Evolutionary conservation across 805 yeast species (phyloP).

Genomic region (Hanseniaspora lindneri): DNA sequence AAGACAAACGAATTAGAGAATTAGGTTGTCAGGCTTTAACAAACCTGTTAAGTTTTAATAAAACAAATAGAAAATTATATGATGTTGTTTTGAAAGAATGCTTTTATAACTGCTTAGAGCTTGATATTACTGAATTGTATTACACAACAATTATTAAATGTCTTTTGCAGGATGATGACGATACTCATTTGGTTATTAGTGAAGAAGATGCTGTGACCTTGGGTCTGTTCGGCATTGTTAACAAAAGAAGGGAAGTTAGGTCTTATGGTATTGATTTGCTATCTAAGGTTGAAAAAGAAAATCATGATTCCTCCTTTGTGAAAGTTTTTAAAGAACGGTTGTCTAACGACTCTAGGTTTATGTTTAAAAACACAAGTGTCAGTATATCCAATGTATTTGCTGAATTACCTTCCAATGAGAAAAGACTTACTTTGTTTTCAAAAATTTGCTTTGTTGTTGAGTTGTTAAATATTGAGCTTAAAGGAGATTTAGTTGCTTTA

Average conservation of each 20-base stretch:
- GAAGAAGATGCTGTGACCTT: constrained; percentile 62
- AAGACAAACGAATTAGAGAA: constrained; percentile 44
- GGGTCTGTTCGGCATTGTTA: constrained; percentile 68
- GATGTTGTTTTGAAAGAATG: constrained; percentile 60
- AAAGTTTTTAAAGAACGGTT: constrained; percentile 57
- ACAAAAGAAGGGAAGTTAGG: constrained; percentile 55
- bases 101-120: constrained; percentile 42
- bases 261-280: constrained; percentile 61
- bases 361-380: constrained; percentile 75
- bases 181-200: constrained; percentile 34
- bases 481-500: constrained; percentile 70
- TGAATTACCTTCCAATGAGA: constrained; percentile 43
- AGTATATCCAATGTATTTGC: constrained; percentile 70
- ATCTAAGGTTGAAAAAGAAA: constrained; percentile 48
- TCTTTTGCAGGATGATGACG: constrained; percentile 35
- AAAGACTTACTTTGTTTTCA: constrained; percentile 52
- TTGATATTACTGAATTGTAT: constrained; percentile 51
- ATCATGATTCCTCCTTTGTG: constrained; percentile 43
- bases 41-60: constrained; percentile 53
- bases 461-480: constrained; percentile 43
- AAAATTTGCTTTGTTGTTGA: constrained; percentile 57
- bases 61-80: constrained; percentile 39
- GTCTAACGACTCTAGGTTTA: constrained; percentile 63
- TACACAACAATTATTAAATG: constrained; percentile 62
- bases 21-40: constrained; percentile 61